Percentiles rank a stretch among this genome's conserved stretches.
phyloP scores from a whole-genome alignment of 495 filamentous ascomycete species.

The Mytilinidion resinicola region DNA sequence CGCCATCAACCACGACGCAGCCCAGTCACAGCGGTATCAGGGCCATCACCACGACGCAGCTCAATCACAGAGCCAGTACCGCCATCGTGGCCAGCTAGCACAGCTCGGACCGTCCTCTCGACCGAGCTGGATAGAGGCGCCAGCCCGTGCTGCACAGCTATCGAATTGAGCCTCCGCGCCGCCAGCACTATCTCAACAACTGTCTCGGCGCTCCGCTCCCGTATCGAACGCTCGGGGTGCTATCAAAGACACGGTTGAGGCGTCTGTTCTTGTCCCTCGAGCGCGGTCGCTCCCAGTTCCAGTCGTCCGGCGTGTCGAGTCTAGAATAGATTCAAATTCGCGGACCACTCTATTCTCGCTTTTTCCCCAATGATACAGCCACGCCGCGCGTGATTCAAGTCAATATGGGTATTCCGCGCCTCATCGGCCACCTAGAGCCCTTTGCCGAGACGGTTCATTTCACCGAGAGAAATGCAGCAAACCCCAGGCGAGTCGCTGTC shows the following conservation, averaged over 20 bases:
- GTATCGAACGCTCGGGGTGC: not conserved
- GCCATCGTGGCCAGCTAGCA: not conserved
- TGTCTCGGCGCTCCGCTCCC: not conserved
- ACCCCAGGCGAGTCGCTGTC: constrained; percentile 3
- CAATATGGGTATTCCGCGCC: constrained; percentile 23
- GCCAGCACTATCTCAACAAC: not conserved
- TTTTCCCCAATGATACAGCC: not conserved
- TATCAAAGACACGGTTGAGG: no score
- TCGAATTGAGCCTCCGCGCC: constrained; percentile 1
- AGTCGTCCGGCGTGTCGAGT: no score
- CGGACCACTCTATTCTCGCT: not conserved
- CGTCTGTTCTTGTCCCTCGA: no score
- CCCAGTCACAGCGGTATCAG: not conserved
- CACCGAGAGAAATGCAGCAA: not conserved
- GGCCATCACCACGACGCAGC: not conserved
- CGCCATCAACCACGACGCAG: not conserved
- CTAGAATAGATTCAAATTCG: not conserved
- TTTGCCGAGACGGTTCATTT: constrained; percentile 13
- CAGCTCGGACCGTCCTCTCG: not conserved
- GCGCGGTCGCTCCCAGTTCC: no score
- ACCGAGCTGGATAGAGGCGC: not conserved
- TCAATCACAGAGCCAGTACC: not conserved
- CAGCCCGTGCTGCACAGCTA: not conserved
- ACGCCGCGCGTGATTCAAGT: not conserved
- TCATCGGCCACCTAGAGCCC: constrained; percentile 12